Conservation (phyloP, 306 rosid species). For the Castanea crenata region DNA sequence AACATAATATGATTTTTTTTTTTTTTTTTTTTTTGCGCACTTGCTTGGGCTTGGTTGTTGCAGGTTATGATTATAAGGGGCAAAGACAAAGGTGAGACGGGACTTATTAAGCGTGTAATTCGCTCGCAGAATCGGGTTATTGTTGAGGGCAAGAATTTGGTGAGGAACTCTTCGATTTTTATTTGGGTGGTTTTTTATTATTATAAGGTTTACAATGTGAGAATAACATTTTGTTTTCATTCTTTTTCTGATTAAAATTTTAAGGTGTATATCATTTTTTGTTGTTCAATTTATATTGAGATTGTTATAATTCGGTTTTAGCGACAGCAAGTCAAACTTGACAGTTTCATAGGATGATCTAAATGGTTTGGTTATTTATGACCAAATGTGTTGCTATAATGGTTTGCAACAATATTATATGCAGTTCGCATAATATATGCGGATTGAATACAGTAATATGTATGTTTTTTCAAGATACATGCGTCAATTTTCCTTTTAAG, state of each 20-base stretch:
- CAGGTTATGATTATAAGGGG: conserved; percentile 94
- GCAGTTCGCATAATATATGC: not conserved
- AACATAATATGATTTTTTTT: not conserved
- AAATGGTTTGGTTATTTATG: not conserved
- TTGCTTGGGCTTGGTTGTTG: not conserved
- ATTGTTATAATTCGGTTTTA: not conserved
- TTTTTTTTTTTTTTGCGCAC: not conserved
- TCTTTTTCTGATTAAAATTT: no score
- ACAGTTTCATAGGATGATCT: not conserved
- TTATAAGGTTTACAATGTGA: not conserved
- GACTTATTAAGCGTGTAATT: conserved; percentile 77
- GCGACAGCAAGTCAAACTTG: not conserved
- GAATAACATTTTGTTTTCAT: no score
- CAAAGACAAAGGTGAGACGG: conserved; percentile 83
- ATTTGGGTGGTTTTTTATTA: not conserved
- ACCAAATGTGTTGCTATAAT: not conserved
- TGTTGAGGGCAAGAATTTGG: conserved; percentile 94
- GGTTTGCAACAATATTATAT: not conserved
- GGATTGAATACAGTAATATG: not conserved
- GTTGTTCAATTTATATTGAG: not conserved
- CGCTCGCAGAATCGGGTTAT: conserved; percentile 92
- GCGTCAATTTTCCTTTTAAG: not conserved
- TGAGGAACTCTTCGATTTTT: conserved; percentile 14
- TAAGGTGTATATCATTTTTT: not conserved
- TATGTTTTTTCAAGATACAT: not conserved